These are phyloP conservation scores for Evernia prunastri DNA, from an alignment of 495 filamentous ascomycete genomes.

Conservation along the genomic window DNA sequence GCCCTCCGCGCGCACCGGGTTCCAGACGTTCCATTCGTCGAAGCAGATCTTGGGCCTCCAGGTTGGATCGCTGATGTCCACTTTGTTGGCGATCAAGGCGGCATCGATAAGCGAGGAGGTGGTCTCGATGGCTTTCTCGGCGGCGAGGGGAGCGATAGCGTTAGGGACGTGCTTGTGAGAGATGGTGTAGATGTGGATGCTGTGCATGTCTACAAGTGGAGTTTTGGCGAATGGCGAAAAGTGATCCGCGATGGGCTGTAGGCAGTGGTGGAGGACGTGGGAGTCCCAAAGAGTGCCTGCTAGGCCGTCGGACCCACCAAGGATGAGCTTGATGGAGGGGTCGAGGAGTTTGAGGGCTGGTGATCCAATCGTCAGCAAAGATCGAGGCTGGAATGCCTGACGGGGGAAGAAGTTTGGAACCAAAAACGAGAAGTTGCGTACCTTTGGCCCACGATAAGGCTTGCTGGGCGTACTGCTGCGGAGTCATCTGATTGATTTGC, in stretches of 20 bases:
- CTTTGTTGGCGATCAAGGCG: not conserved
- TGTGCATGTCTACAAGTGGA: not conserved
- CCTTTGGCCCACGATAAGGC: not conserved
- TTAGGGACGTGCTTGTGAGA: not conserved
- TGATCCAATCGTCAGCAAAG: not conserved
- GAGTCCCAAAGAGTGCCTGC: not conserved
- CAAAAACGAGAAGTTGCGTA: not conserved
- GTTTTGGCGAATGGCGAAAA: not conserved
- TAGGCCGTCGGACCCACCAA: not conserved
- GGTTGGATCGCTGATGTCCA: not conserved
- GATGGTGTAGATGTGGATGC: not conserved
- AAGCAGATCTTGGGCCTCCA: not conserved
- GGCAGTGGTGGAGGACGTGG: not conserved
- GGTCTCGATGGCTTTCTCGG: not conserved
- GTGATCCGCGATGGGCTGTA: not conserved
- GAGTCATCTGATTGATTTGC: too few relatives aligned
- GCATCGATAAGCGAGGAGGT: not conserved
- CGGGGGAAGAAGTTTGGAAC: not conserved
- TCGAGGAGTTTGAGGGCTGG: not conserved
- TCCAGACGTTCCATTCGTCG: not conserved
- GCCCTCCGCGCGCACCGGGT: not conserved
- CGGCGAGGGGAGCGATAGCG: not conserved
- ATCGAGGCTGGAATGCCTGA: not conserved
- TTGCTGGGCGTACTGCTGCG: not conserved
- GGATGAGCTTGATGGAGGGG: not conserved